Evolutionary conservation across 352 stramenopile species (phyloP), one percentile per base, ranked within the genome.

Genomic region (Phytophthora rubi): DNA sequence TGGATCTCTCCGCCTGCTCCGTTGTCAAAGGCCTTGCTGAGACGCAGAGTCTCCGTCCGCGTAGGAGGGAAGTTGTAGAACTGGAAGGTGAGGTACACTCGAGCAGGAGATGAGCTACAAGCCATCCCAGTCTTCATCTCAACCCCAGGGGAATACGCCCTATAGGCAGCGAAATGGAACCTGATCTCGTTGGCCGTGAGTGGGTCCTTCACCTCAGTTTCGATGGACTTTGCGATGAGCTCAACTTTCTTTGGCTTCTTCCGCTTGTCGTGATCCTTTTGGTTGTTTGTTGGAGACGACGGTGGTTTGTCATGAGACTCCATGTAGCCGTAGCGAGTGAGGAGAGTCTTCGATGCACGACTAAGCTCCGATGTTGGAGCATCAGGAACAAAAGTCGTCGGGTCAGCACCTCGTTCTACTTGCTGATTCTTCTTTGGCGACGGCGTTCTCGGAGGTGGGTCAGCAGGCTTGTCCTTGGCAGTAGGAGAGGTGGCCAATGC

Each of bases 81-180:
- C 74, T 98, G 93, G 68, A 96, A 98, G 28, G 87, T 97, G 58
- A 97, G 97, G 62, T 97, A 97, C 42, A 98, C 63, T 4, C 86
- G 79, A 26, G 61, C 56, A 10, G 69, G 65, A 7, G 70, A 52
- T 10, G 62, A 58, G 8, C 30, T 52, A 39, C 45, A 67, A 12
- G 13, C 4, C 54, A 70, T 62, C 6, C 33, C 45, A 0, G 23
- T 26, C 32, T 55, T 66, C 42, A 56, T 16, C 56, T 68, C 39
- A 18, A 58, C n/a, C 53, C 30, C 52, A 13, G 53, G 47, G 18
- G 55, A 61, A 7, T 44, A 58, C 8, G 62, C 62, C 26, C 92
- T 85, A 62, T 93, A 96, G 9, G 91, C 93, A 6, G 90, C 93
- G 44, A 98, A 98, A 48, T 98, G 93, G 58, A 98, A 85, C 4